Conservation (phyloP, 1,139 yeast species). For the Saccharomycopsis hybrid region DNA sequence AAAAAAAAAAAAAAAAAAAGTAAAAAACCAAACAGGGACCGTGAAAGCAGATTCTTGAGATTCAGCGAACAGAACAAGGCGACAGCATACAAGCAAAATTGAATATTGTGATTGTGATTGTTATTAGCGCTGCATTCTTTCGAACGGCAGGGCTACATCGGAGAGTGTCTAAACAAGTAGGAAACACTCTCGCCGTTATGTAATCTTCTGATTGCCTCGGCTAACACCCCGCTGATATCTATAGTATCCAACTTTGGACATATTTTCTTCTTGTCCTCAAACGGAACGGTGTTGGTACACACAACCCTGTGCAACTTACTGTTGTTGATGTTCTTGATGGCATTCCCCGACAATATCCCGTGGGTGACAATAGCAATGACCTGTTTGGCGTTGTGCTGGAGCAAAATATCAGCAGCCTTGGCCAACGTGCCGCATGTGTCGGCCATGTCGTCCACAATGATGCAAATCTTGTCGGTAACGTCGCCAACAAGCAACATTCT, state of each 20-base stretch:
- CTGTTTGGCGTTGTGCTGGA: constrained; percentile 72
- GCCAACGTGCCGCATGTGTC: constrained; percentile 97
- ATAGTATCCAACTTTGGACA: constrained; percentile 77
- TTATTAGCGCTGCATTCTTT: too few relatives aligned
- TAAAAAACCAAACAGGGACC: too few relatives aligned
- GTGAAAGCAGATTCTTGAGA: too few relatives aligned
- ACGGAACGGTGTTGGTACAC: constrained; percentile 93
- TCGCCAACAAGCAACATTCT: constrained; percentile 97
- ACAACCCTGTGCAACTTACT: constrained; percentile 75
- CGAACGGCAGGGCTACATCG: too few relatives aligned
- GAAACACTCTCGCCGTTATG: constrained; percentile 97
- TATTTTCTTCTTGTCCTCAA: constrained; percentile 61
- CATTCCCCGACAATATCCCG: constrained; percentile 86
- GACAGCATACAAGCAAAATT: too few relatives aligned
- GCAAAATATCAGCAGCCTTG: constrained; percentile 87
- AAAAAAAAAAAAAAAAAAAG: too few relatives aligned
- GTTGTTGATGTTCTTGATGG: constrained; percentile 74
- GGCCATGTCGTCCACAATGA: constrained; percentile 96
- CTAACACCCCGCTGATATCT: constrained; percentile 83
- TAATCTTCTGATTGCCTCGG: constrained; percentile 93
- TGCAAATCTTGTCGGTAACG: constrained; percentile 78
- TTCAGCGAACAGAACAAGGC: too few relatives aligned
- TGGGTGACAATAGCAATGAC: constrained; percentile 96
- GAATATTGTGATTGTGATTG: too few relatives aligned
- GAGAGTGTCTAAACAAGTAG: constrained; percentile 76